phyloP scores from a whole-genome alignment of 345 rosid genomes.

The Heritiera littoralis region DNA sequence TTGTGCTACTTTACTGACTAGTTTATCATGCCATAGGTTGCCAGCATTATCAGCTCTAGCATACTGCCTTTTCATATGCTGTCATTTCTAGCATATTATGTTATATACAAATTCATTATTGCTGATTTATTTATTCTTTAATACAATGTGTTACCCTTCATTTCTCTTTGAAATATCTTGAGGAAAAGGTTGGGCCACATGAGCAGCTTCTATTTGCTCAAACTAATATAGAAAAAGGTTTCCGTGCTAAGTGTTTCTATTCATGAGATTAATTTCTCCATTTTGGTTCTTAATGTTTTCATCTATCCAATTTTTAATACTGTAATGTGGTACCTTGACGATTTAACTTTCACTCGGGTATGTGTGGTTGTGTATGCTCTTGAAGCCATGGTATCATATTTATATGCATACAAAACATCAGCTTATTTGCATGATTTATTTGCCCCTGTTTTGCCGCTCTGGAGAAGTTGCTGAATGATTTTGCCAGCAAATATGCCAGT shows the following conservation, averaged over 20 bases:
- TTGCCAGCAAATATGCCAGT: slow-evolving; percentile 46
- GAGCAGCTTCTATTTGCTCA: no score
- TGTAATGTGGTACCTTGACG: no score
- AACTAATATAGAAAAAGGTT: no score
- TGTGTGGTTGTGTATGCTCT: no score
- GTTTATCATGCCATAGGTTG: not conserved
- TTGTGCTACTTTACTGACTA: not conserved
- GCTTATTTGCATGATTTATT: not conserved
- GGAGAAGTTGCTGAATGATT: slow-evolving; percentile 48
- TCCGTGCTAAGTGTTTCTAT: no score
- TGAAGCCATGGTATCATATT: not conserved
- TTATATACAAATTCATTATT: not conserved
- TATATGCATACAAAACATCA: not conserved
- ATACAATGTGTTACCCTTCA: not conserved
- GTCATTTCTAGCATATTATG: slow-evolving; percentile 37
- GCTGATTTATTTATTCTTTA: not conserved
- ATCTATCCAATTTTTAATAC: no score
- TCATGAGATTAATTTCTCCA: no score
- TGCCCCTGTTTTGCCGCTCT: slow-evolving; percentile 40
- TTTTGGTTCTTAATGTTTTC: no score
- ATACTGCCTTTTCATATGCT: slow-evolving; percentile 56
- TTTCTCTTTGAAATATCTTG: slow-evolving; percentile 39
- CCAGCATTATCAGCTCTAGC: slow-evolving; percentile 19
- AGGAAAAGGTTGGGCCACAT: slow-evolving; percentile 23
- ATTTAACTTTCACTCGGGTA: no score